phyloP scores from a whole-genome alignment of 2,329 filamentous ascomycete genomes.

The Cyphellophora attinorum region DNA sequence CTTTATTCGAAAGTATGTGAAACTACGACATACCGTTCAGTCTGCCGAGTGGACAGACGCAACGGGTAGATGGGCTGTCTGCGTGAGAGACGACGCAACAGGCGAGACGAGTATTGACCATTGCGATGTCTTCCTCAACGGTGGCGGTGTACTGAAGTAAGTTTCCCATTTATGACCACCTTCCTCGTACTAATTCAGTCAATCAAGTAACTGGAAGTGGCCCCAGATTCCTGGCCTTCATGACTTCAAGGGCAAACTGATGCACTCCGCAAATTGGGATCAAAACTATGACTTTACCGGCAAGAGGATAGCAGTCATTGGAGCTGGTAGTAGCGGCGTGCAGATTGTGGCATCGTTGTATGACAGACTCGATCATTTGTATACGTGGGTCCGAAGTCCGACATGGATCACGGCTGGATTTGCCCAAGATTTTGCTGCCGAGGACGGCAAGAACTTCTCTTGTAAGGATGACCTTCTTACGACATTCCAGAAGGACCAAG shows the following conservation, averaged over 20 bases:
- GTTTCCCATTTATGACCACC: slow-evolving; percentile 21
- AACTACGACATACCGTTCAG: slow-evolving; percentile 19
- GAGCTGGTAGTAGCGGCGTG: slow-evolving; percentile 53
- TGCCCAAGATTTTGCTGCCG: slow-evolving; percentile 8
- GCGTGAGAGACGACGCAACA: slow-evolving; percentile 15
- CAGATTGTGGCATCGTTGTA: slow-evolving; percentile 54
- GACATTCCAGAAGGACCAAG: too few species aligned
- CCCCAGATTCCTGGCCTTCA: slow-evolving; percentile 50
- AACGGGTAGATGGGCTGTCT: slow-evolving; percentile 20
- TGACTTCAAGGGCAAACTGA: slow-evolving; percentile 50
- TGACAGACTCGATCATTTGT: slow-evolving; percentile 31
- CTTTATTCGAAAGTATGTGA: slow-evolving; percentile 19
- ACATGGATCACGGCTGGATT: slow-evolving; percentile 16
- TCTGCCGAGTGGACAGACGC: slow-evolving; percentile 22
- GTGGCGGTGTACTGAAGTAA: slow-evolving; percentile 31
- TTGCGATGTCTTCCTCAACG: slow-evolving; percentile 21
- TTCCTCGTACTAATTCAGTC: background rate
- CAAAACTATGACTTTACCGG: slow-evolving; percentile 42
- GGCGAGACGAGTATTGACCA: slow-evolving; percentile 16
- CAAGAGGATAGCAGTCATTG: slow-evolving; percentile 56
- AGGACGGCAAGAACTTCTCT: slow-evolving; percentile 12
- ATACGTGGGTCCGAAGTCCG: slow-evolving; percentile 6
- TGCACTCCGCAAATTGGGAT: slow-evolving; percentile 54
- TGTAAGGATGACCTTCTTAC: slow-evolving; percentile 14
- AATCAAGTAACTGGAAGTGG: slow-evolving; percentile 25